Base-by-base conservation (phyloP, 2,329 filamentous ascomycete genomes). In the Falciphora oryzae region DNA sequence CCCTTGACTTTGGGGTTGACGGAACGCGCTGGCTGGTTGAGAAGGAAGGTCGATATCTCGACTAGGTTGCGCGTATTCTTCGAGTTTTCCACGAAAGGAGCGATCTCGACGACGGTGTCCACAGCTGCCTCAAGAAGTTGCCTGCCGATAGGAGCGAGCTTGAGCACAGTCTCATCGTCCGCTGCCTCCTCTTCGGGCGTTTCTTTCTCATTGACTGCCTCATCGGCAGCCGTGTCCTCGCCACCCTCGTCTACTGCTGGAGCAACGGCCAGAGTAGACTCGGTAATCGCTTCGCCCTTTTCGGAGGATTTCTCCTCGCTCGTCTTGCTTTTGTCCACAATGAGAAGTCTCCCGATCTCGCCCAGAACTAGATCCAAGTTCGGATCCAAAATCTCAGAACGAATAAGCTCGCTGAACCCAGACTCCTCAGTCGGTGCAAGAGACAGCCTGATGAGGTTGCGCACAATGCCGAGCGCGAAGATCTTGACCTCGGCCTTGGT, bases 1-100 rank as follows among this genome's bases (percentile, higher is more conserved):
- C 90, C 86, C 78, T 98, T 98, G 10, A 90, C 90, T 70, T 87
- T 91, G 0, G 92, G 91, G 68, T 85, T 93, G 44, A 98, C 92
- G 63, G 89, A 84, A 67, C 91, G 88, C 29, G 90, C 86, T n/a
- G 94, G 93, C 71, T 97, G 93, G 67, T 90, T 87, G 38, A 98
- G 83, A 50, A 97, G 82, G 74, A 90, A 94, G 13, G 89, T 88
- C 1, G 90, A 89, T 62, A 96, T 92, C 66, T 89, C 86, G 53
- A 97, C 85, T 65, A 97, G 83, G 59, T 89, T 88, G n/a, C 85
- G 85, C 22, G 91, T 88, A 70, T 95, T 90, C 8, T 85, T 80
- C 64, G 87, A 80, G 68, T 86, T 81, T 71, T 87, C 82, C 18
- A 95, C 86, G 63, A 92, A 83, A 4, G 87, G 85, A 1, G 91